These are phyloP conservation scores for Lodderomyces pseudojiufengensis DNA, from an alignment of 1,139 yeast species.

Conservation along the genomic window DNA sequence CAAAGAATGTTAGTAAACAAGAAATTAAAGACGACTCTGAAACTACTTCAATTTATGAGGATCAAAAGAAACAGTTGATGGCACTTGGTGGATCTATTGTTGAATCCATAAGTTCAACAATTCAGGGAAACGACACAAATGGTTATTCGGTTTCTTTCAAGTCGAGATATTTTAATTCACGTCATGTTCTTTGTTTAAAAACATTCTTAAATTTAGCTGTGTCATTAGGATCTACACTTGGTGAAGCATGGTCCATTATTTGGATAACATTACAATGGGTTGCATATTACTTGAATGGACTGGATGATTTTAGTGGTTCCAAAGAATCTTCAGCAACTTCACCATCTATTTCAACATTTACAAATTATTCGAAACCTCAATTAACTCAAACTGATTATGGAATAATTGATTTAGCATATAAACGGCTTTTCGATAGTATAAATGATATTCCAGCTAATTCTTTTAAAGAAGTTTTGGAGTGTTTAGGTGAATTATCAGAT, in stretches of 20 bases:
- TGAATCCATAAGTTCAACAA: constrained; percentile 39
- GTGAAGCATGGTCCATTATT: constrained; percentile 64
- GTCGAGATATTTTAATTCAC: constrained; percentile 49
- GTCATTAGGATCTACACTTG: constrained; percentile 71
- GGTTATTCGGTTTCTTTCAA: constrained; percentile 4
- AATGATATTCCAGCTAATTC: constrained; percentile 48
- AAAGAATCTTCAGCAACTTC: neutral
- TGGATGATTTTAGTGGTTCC: constrained; percentile 40
- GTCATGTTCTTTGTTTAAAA: constrained; percentile 73
- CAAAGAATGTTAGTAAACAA: constrained; percentile 34
- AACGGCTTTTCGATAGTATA: constrained; percentile 63
- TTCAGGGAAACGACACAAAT: constrained; percentile 11
- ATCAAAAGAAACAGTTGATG: constrained; percentile 33
- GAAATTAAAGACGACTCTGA: constrained; percentile 4
- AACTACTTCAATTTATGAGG: constrained; percentile 13
- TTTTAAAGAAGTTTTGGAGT: constrained; percentile 42
- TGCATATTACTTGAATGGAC: constrained; percentile 59
- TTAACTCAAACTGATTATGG: constrained; percentile 43
- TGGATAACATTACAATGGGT: constrained; percentile 76
- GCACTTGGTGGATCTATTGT: constrained; percentile 62
- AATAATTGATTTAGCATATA: constrained; percentile 52
- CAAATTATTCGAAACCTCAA: constrained; percentile 22
- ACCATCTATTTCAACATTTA: constrained; percentile 4
- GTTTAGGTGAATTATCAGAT: constrained; percentile 44
- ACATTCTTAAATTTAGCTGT: constrained; percentile 74